Evolutionary conservation across 352 stramenopile species (phyloP).

Genomic region (Phytophthora nicotianae): DNA sequence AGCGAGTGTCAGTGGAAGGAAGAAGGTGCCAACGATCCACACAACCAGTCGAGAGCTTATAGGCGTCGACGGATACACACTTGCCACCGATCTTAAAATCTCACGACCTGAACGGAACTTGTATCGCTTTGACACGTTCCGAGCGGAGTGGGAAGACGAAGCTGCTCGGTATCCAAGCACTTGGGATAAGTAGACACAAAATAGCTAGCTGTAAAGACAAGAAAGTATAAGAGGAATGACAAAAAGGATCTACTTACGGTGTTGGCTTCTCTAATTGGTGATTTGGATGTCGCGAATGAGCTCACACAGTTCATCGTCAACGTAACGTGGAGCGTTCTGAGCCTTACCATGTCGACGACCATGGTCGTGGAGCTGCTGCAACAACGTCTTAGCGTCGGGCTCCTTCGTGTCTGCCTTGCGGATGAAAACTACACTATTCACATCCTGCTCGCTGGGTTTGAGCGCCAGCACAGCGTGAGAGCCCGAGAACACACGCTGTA

Average conservation of each 20-base stretch:
- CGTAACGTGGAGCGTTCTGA: conserved; percentile 34
- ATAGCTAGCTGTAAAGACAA: conserved; percentile 1
- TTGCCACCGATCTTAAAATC: conserved; percentile 70
- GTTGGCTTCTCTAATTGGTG: conserved; percentile 31
- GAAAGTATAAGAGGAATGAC: conserved; percentile 6
- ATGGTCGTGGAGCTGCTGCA: conserved; percentile 45
- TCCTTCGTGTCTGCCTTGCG: conserved; percentile 41
- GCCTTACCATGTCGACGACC: conserved; percentile 40
- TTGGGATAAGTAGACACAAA: conserved; percentile 47
- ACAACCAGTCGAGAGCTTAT: conserved; percentile 29
- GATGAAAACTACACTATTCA: conserved; percentile 71
- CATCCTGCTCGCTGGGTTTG: conserved; percentile 55
- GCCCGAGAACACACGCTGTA: conserved; percentile 42
- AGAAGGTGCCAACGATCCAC: conserved; percentile 25
- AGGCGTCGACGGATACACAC: conserved; percentile 32
- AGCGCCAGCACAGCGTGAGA: conserved; percentile 36
- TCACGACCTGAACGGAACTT: conserved; percentile 61
- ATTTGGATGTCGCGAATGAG: conserved; percentile 62
- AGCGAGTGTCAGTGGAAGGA: conserved; percentile 31
- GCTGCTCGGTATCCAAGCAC: conserved; percentile 56
- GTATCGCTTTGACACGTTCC: conserved; percentile 83
- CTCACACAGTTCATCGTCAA: conserved; percentile 56
- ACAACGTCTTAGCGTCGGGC: conserved; percentile 29
- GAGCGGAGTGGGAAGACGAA: conserved; percentile 75
- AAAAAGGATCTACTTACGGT: conserved; percentile 29